Conservation (phyloP, 2,329 filamentous ascomycete genomes). For the Berkeleyomyces basicola region DNA sequence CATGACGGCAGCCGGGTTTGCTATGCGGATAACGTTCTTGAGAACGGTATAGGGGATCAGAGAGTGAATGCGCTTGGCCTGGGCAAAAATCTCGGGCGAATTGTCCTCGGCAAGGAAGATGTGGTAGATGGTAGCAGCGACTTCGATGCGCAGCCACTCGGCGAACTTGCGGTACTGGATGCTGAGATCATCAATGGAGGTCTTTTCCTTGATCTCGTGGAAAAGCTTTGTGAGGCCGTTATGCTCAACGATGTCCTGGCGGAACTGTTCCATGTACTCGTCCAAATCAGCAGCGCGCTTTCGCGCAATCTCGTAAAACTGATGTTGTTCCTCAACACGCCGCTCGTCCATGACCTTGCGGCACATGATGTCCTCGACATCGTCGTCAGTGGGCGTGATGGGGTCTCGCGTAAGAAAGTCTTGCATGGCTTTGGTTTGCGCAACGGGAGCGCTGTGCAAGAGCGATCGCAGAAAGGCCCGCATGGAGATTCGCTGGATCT, state of each 20-base stretch:
- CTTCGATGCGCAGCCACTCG: conserved; percentile 93
- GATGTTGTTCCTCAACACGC: conserved; percentile 78
- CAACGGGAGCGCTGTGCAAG: conserved; percentile 68
- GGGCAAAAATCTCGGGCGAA: conserved; percentile 86
- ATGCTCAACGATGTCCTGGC: conserved; percentile 47
- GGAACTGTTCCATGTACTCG: conserved; percentile 91
- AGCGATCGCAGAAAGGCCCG: conserved; percentile 79
- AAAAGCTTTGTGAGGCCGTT: conserved; percentile 89
- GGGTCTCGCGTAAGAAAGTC: conserved; percentile 67
- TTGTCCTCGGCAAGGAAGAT: conserved; percentile 97
- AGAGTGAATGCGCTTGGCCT: conserved; percentile 86
- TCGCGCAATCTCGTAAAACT: conserved; percentile 89
- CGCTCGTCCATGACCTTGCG: conserved; percentile 74
- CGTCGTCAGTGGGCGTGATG: conserved; percentile 62
- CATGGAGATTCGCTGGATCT: conserved; percentile 80
- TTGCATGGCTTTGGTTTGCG: conserved; percentile 64
- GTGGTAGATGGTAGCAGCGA: conserved; percentile 92
- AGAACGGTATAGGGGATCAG: conserved; percentile 82
- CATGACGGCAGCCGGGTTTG: conserved; percentile 95
- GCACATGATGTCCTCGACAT: conserved; percentile 61
- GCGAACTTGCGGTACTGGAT: conserved; percentile 96
- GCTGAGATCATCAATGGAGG: conserved; percentile 72
- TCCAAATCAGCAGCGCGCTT: conserved; percentile 83
- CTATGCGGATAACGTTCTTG: conserved; percentile 93
- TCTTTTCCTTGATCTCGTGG: conserved; percentile 79